Base-by-base conservation (phyloP, 768 basidiomycete genomes). In the Crepidotus variabilis region DNA sequence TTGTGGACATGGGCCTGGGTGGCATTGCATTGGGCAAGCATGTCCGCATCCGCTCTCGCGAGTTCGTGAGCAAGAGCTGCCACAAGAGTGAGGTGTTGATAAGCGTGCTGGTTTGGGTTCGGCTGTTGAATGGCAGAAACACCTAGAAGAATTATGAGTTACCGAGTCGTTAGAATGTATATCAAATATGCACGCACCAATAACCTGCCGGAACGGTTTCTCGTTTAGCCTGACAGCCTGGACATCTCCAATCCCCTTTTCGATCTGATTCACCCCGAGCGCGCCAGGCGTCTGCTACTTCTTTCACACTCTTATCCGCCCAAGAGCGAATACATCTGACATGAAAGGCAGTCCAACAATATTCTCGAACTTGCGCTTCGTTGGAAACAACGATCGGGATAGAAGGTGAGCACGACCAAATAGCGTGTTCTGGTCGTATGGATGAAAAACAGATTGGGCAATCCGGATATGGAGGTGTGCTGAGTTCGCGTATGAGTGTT, bases 1-100 rank as follows among this genome's bases (percentile, higher is more conserved):
- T 0, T 94, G 94, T 0, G 95, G 95, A 72, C 97, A 99, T 0
- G 96, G 97, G 0, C 96, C 97, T 0, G 97, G 96, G 68, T 98
- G 96, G 65, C 96, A 98, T 13, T 77, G 75, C 13, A 94, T 67
- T 0, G 94, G 83, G 68, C 95, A 98, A 0, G 92, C 77, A 65
- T 98, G 96, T 0, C 78, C 76, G 62, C 96, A 99, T 5, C 74
- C 74, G 24, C 74, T 71, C 35, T 75, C 70, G 1, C 87, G 82
- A 4, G 71, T 57, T 11, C 88, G 84, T 0, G 84, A 77, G 66
- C 90, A 92, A 0, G 85, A 78, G 58, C 80, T 81, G 0, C 80
- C 87, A 60, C 92, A 93, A 2, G 88, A 90, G 64, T 92, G 90
- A 1, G 88, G 87, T 2, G 86, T 88, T 0, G 87, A 79, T 2